Evolutionary conservation across 768 basidiomycete genomes (phyloP).

Genomic region (Mycena polygramma): DNA sequence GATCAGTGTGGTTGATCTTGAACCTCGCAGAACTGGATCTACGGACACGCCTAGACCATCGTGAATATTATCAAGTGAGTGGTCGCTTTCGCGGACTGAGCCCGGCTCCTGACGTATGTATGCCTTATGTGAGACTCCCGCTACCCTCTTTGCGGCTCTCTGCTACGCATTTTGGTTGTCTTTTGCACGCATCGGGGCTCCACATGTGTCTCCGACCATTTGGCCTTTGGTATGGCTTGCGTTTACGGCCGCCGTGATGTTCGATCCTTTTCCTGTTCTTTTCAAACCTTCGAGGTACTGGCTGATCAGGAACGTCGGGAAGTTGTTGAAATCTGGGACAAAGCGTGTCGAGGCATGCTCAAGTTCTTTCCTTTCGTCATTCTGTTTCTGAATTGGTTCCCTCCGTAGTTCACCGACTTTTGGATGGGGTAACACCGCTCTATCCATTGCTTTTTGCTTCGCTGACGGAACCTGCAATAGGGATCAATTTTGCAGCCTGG

Average conservation of each 20-base stretch:
- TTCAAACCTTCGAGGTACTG: conserved; percentile 82
- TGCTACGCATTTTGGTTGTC: conserved; percentile 90
- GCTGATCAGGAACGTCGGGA: conserved; percentile 75
- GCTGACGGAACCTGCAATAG: conserved; percentile 49
- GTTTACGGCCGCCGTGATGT: conserved; percentile 66
- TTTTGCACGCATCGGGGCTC: conserved; percentile 71
- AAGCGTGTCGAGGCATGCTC: conserved; percentile 78
- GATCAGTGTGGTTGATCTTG: not conserved
- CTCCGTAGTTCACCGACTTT: conserved; percentile 81
- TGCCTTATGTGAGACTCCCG: conserved; percentile 70
- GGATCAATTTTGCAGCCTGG: conserved; percentile 86
- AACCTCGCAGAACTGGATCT: conserved; percentile 70
- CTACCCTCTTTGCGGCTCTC: conserved; percentile 81
- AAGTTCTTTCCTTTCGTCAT: conserved; percentile 18
- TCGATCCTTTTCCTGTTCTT: conserved; percentile 83
- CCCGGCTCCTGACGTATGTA: not conserved
- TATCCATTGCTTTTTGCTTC: not conserved
- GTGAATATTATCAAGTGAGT: conserved; percentile 75
- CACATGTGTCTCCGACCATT: conserved; percentile 69
- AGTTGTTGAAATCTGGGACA: conserved; percentile 77
- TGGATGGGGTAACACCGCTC: conserved; percentile 85
- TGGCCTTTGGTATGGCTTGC: conserved; percentile 91
- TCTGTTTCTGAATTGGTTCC: not conserved
- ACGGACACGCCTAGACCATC: conserved; percentile 79
- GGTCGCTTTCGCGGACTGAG: conserved; percentile 24